Percentiles rank a stretch among this genome's conserved stretches.
These are phyloP conservation scores for Penicillium hesseltinei DNA, from an alignment of 2,329 filamentous ascomycete genomes.

Conservation along the genomic window DNA sequence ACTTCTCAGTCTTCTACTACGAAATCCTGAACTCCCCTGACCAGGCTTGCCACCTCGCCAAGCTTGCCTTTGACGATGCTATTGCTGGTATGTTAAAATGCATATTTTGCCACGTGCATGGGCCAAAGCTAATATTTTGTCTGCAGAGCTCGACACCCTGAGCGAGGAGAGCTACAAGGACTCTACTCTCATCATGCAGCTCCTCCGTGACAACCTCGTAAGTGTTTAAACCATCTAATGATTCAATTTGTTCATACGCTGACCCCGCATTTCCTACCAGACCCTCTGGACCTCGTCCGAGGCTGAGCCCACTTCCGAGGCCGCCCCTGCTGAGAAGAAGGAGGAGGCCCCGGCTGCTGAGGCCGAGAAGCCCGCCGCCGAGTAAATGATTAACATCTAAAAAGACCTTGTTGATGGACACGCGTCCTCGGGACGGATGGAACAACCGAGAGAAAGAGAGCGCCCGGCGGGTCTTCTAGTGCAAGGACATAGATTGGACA, in stretches of 20 bases:
- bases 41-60: slow-evolving; percentile 95
- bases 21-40: slow-evolving; percentile 98
- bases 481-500: slow-evolving; percentile 17
- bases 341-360: slow-evolving; percentile 43
- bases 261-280: slow-evolving; percentile 50
- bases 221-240: slow-evolving; percentile 28
- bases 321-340: slow-evolving; percentile 42
- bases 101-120: not conserved
- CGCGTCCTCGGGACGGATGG: slow-evolving; percentile 28
- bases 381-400: slow-evolving; percentile 40
- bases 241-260: not conserved
- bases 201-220: slow-evolving; percentile 94
- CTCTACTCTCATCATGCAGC: slow-evolving; percentile 97
- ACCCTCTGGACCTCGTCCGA: slow-evolving; percentile 99
- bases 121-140: slow-evolving; percentile 23
- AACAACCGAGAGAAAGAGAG: slow-evolving; percentile 18
- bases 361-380: slow-evolving; percentile 45
- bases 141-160: slow-evolving; percentile 84
- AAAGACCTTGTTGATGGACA: slow-evolving; percentile 35
- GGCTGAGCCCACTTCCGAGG: slow-evolving; percentile 72
- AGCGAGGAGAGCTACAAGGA: slow-evolving; percentile 99
- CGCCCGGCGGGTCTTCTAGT: slow-evolving; percentile 14
- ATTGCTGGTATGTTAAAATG: slow-evolving; percentile 68
- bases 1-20: slow-evolving; percentile 99
- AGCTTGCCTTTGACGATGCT: slow-evolving; percentile 93